Conservation (phyloP, 257 asterid genomes). For the Salvia splendens region DNA sequence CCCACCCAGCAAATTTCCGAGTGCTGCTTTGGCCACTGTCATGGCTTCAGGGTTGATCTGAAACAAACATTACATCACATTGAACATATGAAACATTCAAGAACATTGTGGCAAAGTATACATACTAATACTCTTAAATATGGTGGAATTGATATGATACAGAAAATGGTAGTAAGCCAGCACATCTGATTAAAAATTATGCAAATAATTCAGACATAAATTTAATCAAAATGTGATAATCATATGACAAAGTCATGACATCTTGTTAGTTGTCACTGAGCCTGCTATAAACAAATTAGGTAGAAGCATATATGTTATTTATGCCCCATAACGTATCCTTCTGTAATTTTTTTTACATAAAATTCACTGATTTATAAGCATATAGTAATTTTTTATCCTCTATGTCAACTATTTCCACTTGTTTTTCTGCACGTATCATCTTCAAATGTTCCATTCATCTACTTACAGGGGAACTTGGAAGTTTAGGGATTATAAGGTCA, state of each 20-base stretch:
- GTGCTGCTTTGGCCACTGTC: slow-evolving; percentile 77
- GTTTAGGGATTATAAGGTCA: slow-evolving; percentile 7
- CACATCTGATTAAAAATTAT: slow-evolving; percentile 15
- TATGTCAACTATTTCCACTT: slow-evolving; percentile 19
- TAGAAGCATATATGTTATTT: background rate
- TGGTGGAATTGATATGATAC: background rate
- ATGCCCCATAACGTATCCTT: slow-evolving; percentile 2
- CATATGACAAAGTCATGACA: slow-evolving; percentile 5
- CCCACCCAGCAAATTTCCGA: slow-evolving; percentile 93
- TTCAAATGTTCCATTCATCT: background rate
- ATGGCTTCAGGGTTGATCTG: slow-evolving; percentile 70
- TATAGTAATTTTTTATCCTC: slow-evolving; percentile 20
- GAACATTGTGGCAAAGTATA: background rate
- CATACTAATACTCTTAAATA: background rate
- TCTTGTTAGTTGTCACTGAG: background rate
- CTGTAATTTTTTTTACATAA: background rate
- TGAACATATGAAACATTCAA: slow-evolving; percentile 17
- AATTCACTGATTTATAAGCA: slow-evolving; percentile 8
- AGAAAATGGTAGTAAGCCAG: slow-evolving; percentile 11
- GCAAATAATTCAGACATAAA: slow-evolving; percentile 12
- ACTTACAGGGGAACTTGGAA: slow-evolving; percentile 9
- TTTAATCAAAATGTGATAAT: slow-evolving; percentile 14
- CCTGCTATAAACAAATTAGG: slow-evolving; percentile 2
- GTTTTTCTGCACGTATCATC: slow-evolving; percentile 16
- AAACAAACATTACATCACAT: slow-evolving; percentile 38